These are phyloP conservation scores for Rubia yunnanensis DNA, from an alignment of 257 asterid genomes.

Conservation along the genomic window DNA sequence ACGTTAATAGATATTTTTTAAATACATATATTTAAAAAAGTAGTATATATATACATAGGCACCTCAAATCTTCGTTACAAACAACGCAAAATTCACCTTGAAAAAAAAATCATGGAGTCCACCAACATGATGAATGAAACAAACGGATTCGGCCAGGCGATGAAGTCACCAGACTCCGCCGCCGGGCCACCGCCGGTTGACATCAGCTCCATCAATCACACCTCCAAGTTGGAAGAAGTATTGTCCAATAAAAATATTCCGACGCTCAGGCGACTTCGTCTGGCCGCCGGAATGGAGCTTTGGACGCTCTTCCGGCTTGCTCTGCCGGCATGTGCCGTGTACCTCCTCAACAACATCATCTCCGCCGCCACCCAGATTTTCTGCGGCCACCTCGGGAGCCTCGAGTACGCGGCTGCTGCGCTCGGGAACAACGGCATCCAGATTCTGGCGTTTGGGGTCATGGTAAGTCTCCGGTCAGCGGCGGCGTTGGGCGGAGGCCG, in stretches of 20 bases:
- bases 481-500: background rate
- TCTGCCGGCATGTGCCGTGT: slow-evolving; percentile 27
- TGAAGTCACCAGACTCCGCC: slow-evolving; percentile 1
- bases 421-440: slow-evolving; percentile 36
- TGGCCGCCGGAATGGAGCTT: slow-evolving; percentile 17
- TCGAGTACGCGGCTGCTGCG: slow-evolving; percentile 27
- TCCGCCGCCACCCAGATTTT: slow-evolving; percentile 30
- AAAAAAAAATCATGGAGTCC: background rate
- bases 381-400: slow-evolving; percentile 35
- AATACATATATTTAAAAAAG: no score
- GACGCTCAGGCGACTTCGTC: slow-evolving; percentile 1
- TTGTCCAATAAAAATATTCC: slow-evolving; percentile 12
- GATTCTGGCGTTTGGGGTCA: slow-evolving; percentile 26
- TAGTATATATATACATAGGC: background rate
- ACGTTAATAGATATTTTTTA: no score
- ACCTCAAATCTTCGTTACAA: background rate
- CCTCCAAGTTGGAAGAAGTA: slow-evolving; percentile 19
- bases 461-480: slow-evolving; percentile 16
- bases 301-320: slow-evolving; percentile 22
- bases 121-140: background rate
- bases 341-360: slow-evolving; percentile 25
- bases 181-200: background rate
- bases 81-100: background rate
- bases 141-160: background rate
- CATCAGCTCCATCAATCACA: background rate